phyloP scores from a whole-genome alignment of 371 early-diverging fungal species.

The Lichtheimia hyalospora region DNA sequence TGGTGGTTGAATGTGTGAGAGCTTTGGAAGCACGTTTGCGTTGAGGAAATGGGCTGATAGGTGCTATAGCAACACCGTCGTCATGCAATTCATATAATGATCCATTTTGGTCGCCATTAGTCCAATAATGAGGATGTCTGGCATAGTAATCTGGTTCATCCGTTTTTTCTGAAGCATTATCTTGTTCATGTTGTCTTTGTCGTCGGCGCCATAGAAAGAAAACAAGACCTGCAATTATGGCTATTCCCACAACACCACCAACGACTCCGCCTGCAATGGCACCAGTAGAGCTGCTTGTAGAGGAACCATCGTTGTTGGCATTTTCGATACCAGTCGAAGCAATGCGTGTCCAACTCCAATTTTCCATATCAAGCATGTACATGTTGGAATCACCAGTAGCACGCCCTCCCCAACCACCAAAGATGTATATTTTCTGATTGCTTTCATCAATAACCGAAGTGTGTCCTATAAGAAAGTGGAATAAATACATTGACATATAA shows the following conservation, averaged over 20 bases:
- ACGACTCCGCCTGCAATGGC: slow-evolving; percentile 24
- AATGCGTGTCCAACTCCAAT: slow-evolving; percentile 27
- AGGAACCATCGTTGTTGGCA: neutral
- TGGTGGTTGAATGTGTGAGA: slow-evolving; percentile 6
- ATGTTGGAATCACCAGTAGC: slow-evolving; percentile 23
- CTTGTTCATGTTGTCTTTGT: slow-evolving; percentile 2
- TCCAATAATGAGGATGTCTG: slow-evolving; percentile 14
- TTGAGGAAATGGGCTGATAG: neutral
- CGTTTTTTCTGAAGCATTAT: slow-evolving; percentile 7
- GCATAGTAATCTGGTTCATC: slow-evolving; percentile 12
- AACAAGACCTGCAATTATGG: slow-evolving; percentile 3
- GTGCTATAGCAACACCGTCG: neutral
- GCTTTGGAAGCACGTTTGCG: slow-evolving; percentile 17
- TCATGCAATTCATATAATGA: neutral
- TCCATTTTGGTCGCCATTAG: neutral
- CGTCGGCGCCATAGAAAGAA: slow-evolving; percentile 12
- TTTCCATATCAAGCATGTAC: slow-evolving; percentile 20
- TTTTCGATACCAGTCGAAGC: slow-evolving; percentile 11
- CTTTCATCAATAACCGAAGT: slow-evolving; percentile 30
- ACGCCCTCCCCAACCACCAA: slow-evolving; percentile 32
- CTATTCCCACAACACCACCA: slow-evolving; percentile 20
- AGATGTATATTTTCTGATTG: slow-evolving; percentile 21
- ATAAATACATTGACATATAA: neutral
- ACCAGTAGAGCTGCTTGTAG: slow-evolving; percentile 8
- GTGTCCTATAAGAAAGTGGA: slow-evolving; percentile 26